Base-by-base conservation (phyloP, 345 rosid genomes). In the Hevea brasiliensis region DNA sequence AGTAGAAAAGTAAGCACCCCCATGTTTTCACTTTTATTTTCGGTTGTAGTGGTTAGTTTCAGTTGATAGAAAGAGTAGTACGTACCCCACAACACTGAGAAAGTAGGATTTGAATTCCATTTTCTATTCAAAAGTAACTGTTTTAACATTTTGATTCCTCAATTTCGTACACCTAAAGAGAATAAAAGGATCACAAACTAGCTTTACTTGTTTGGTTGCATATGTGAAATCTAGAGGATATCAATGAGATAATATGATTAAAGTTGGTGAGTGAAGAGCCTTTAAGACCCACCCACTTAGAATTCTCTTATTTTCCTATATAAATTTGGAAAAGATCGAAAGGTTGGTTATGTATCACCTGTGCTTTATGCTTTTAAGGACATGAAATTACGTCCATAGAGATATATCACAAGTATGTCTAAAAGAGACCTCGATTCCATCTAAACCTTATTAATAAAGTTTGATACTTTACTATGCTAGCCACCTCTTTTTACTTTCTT, bases 31-130 rank as follows among this genome's bases (percentile, higher is more conserved):
- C 66, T 48, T 70, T 59, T 11, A 3, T 18, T 70, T 51, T 70
- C 74, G 74, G 74, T 70, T 71, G 56, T 45, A 71, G 58, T 71
- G 74, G 72, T 71, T 70, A 60, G 67, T 71, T 71, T 71, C 74
- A 60, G 74, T 71, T 71, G 26, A 20, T 50, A 37, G n/a, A 47
- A 44, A 48, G 74, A 71, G 44, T 2, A 4, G 37, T 32, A 32
- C 74, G 37, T 32, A 32, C 74, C 74, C 15, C 67, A 59, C 44
- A 0, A 21, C 14, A 17, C 45, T 64, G 12, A 6, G 7, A 6
- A 70, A 20, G 24, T 8, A 58, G 55, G 54, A 70, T 58, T 44
- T 54, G 27, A 58, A 17, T 57, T 58, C 65, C 18, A 57, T 41
- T 15, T 42, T 70, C 42, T 44, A 58, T 70, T 70, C 41, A 45